Evolutionary conservation across 176 grass and related monocot genomes (phyloP), one percentile per base, ranked within the genome.

Genomic region (Oryza glumipatula): DNA sequence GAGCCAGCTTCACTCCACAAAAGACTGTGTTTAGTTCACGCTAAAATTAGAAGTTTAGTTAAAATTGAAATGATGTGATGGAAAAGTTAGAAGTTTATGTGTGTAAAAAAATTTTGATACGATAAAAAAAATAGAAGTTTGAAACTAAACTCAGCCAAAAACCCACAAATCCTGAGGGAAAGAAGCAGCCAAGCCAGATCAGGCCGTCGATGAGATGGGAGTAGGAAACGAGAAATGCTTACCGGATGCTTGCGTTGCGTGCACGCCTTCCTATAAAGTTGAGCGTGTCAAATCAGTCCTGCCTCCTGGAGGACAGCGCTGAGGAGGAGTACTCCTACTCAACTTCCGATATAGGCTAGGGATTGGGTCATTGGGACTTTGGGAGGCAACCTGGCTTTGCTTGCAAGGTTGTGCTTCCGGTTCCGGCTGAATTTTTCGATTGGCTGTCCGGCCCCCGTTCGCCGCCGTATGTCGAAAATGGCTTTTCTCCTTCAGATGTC

Each of bases 311-410:
- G 22, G 30, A 67, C 26, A 67, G 19, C 14, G 52, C 30, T 13
- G 76, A 78, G 36, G 9, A 32, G 38, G 9, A 10, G 70, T 28
- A 28, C 28, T 28, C 28, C 28, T 68, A 76, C 64, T 49, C 33
- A 38, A 38, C 36, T 38, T 38, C 36, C 36, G 36, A 28, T 28
- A 6, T 6, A 38, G 36, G 33, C 4, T 35, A 35, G 33, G 33
- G 36, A 38, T 38, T 0, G 36, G 36, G 36, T 38, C 36, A 41
- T 2, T 76, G 73, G 46, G 48, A 43, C 36, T 8, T 41, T 76
- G 64, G 46, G 48, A 43, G 21, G 24, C 26, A 68, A 65, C 73
- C 83, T 64, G 21, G 73, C 73, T 73, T 45, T 23, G 68, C 12
- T 84, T 74, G 52, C 82, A 43, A 8, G 32, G 33, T 35, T 43